Evolutionary conservation across 768 basidiomycete genomes (phyloP), one percentile per base, ranked within the genome.

Genomic region (Phanerochaete sordida): DNA sequence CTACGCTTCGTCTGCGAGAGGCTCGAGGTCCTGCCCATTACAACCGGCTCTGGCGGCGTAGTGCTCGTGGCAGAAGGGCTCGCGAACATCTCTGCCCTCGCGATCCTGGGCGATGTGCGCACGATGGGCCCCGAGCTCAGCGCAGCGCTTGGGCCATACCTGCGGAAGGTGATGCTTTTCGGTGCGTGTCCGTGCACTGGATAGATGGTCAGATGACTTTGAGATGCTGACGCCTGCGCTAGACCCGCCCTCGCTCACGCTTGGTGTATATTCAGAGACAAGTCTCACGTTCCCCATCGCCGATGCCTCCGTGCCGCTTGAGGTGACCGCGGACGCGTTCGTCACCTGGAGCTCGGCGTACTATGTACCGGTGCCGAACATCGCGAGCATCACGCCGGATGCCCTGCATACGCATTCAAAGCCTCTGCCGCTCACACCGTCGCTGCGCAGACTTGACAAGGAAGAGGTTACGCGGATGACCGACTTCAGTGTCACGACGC

Each of bases 101-200:
- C 57, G 8, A 24, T 63, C 45, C 45, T 63, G 8, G 62, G 45
- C 2, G 31, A 63, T 31, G 27, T 48, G 11, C 12, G 35, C 8
- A n/a, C 37, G 1, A 9, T 55, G 11, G 44, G 43, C 11, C 15
- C 16, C 9, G 47, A 56, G n/a, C 52, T 53, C 2, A 56, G n/a
- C 13, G n/a, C 54, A 12, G 15, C 56, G 8, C 35, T 63, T 2
- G 8, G 12, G 11, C 24, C n/a, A 2, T 50, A 28, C 26, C 53
- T 59, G 13, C 58, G 62, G 24, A 48, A 35, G 24, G n/a, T 53
- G n/a, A 31, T 63, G 7, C 8, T 59, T 9, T 63, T 56, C 49
- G 62, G 62, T 63, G 31, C n/a, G 58, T 21, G 33, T 4, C 35
- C 5, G 4, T 11, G 8, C 30, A 3, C 24, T 48, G 19, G 19